phyloP scores from a whole-genome alignment of 2,329 filamentous ascomycete species.

The Ilyonectria sp. region DNA sequence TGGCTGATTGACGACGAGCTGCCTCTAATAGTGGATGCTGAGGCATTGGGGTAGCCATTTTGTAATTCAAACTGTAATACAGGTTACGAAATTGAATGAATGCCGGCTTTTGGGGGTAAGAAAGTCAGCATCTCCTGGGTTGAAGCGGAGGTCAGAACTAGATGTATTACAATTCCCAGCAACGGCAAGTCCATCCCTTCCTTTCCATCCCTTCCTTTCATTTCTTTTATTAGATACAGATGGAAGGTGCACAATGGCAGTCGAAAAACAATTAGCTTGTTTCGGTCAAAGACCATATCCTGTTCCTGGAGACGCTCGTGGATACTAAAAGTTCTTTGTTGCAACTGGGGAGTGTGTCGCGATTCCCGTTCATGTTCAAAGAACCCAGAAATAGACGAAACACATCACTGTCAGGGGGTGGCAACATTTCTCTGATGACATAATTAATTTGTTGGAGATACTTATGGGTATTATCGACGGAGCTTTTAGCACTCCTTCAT shows the following conservation, averaged over 20 bases:
- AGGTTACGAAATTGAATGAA: background rate
- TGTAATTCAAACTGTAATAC: background rate
- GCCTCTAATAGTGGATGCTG: background rate
- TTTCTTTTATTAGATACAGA: background rate
- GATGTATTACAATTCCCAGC: too few relatives aligned
- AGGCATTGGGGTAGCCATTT: background rate
- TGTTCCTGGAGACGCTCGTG: background rate
- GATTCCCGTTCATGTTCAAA: background rate
- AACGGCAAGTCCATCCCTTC: too few relatives aligned
- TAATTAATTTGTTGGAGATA: constrained; percentile 6
- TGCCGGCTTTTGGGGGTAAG: too few relatives aligned
- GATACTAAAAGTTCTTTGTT: background rate
- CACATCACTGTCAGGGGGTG: background rate
- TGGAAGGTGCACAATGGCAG: background rate
- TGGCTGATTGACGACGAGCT: background rate
- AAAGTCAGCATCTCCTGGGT: too few relatives aligned
- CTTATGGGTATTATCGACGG: constrained; percentile 14
- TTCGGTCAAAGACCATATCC: background rate
- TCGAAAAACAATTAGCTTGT: background rate
- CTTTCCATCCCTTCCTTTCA: too few relatives aligned
- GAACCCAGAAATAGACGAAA: background rate
- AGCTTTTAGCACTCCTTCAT: background rate
- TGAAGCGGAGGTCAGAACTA: too few relatives aligned
- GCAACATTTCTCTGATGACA: background rate
- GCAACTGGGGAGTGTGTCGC: background rate